A percentile compares a stretch with the other conserved stretches of the same genome.
Conservation (phyloP, 2,329 filamentous ascomycete genomes). For the Cladobotryum mycophilum region DNA sequence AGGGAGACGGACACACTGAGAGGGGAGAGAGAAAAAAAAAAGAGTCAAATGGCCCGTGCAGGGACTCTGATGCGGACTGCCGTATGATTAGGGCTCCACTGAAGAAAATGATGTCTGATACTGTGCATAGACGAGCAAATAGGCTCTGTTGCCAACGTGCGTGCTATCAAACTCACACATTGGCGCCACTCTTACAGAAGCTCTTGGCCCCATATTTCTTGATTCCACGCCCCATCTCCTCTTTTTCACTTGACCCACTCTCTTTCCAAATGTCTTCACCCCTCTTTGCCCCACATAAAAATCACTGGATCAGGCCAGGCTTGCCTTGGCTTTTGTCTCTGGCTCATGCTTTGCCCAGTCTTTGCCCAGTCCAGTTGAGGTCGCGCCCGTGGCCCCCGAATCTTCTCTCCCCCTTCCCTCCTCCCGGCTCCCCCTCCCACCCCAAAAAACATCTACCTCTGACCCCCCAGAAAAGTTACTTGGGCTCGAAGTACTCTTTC, state of each 20-base stretch:
- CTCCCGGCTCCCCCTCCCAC: slow-evolving; percentile 6
- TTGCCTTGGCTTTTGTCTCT: neutral
- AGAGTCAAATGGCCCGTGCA: slow-evolving; percentile 4
- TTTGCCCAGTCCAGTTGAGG: slow-evolving; percentile 13
- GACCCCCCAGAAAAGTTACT: slow-evolving; percentile 30
- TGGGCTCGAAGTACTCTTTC: slow-evolving; percentile 34
- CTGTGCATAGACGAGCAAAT: neutral
- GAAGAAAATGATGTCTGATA: neutral
- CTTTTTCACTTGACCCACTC: neutral
- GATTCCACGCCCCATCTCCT: neutral
- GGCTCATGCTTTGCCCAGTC: neutral
- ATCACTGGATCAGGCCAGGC: neutral
- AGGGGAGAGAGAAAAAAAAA: neutral
- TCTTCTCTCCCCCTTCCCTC: slow-evolving; percentile 22
- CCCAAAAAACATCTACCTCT: slow-evolving; percentile 33
- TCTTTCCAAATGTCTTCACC: slow-evolving; percentile 3
- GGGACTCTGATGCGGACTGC: slow-evolving; percentile 6
- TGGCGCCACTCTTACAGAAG: neutral
- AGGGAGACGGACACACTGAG: no score
- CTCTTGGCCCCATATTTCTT: neutral
- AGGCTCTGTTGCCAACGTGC: neutral
- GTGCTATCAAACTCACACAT: neutral
- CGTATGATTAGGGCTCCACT: slow-evolving; percentile 5
- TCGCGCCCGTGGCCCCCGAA: slow-evolving; percentile 21
- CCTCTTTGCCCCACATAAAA: neutral